Evolutionary conservation across 1,139 yeast genomes (phyloP).

Genomic region (Kluyveromyces marxianus): DNA sequence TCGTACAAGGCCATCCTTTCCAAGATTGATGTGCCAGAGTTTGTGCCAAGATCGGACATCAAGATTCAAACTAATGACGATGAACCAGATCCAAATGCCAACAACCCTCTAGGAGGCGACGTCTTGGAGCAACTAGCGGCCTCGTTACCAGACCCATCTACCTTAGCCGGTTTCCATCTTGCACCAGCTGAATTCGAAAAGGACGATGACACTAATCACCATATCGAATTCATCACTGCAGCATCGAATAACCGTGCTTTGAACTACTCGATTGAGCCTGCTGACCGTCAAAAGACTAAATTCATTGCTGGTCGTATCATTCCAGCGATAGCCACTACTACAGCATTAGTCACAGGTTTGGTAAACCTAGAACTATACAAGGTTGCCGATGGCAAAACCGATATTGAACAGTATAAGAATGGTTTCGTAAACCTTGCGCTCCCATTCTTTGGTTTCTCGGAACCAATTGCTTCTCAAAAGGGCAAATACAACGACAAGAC

Average conservation of each 20-base stretch:
- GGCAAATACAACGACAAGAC: conserved; percentile 72
- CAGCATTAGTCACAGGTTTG: conserved; percentile 92
- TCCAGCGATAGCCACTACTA: conserved; percentile 98
- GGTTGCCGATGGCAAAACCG: conserved; percentile 64
- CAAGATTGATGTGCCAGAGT: conserved; percentile 52
- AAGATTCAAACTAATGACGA: conserved; percentile 82
- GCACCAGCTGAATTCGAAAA: conserved; percentile 90
- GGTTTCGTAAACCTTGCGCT: conserved; percentile 91
- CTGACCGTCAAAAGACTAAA: conserved; percentile 68
- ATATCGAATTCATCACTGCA: conserved; percentile 93
- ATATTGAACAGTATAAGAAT: conserved; percentile 84
- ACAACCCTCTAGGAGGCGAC: conserved; percentile 49
- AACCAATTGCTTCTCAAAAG: conserved; percentile 82
- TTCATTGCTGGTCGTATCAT: conserved; percentile 90
- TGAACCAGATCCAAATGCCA: conserved; percentile 77
- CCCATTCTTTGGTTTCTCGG: conserved; percentile 95
- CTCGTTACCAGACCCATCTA: conserved; percentile 79
- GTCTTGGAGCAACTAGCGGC: conserved; percentile 54
- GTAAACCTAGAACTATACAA: conserved; percentile 89
- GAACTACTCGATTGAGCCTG: conserved; percentile 79
- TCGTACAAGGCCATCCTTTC: conserved; percentile 43
- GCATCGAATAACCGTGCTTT: conserved; percentile 94
- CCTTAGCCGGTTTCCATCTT: conserved; percentile 82
- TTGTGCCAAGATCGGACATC: conserved; percentile 67
- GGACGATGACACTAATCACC: conserved; percentile 95